Base-by-base conservation (phyloP, 1,284 basidiomycete genomes). In the Cronartium ribicola region DNA sequence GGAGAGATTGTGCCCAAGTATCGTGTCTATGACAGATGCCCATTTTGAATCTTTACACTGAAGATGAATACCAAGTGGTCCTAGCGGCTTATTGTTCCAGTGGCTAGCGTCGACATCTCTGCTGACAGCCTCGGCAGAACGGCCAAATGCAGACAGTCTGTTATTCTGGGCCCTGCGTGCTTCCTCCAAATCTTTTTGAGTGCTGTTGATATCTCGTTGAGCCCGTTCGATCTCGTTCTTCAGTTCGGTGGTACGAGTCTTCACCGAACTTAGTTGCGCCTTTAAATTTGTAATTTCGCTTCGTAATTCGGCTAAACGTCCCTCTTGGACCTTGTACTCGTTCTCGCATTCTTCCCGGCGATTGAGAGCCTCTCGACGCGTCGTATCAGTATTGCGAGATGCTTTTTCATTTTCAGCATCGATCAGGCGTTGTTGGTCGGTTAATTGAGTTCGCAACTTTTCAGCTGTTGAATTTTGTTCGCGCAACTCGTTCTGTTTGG, bases 31-130 rank as follows among this genome's bases (percentile, higher is more conserved):
- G 6, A 92, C 80, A 83, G 76, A 83, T 82, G 75, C 96, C 90
- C 71, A 73, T 70, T 84, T 87, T 41, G 66, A 61, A 17, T 73
- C 71, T 39, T 46, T 59, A 64, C 94, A 86, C 78, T 89, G 89
- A 77, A 98, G 88, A 79, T 87, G 86, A 60, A 85, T 77, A 0
- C 94, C 94, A n/a, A 98, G 83, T 0, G 94, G 93, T 0, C 96
- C 96, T 39, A 97, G 81, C 0, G 95, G 94, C 17, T 80, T 82
- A 46, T 88, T 84, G 39, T 55, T 55, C 51, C 51, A 55, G n/a
- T 22, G 51, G 17, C 5, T 3, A 20, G 51, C 51, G 13, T 4
- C 17, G 13, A 55, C 29, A 5, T 55, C n/a, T 5, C 29, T 22
- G n/a, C n/a, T 55, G 51, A 55, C 51, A 20, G 2, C 29, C 13